These are phyloP conservation scores for Backusella circina DNA, from an alignment of 192 early-diverging fungal species.

Conservation along the genomic window DNA sequence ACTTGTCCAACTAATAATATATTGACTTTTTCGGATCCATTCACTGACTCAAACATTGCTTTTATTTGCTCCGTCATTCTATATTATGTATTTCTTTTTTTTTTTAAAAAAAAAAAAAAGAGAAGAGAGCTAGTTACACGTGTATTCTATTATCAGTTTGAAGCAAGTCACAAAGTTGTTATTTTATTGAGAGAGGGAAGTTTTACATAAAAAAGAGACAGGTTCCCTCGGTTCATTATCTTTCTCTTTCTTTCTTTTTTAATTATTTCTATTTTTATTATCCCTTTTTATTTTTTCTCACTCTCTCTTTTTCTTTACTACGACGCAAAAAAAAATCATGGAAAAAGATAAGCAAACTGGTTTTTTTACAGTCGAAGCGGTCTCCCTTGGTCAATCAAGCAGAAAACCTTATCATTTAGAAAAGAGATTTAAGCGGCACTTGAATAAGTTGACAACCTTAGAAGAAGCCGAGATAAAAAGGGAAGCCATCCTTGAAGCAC, in stretches of 20 bases:
- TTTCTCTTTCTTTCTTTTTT: not conserved
- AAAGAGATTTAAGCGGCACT: slow-evolving; percentile 17
- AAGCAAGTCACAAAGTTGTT: not conserved
- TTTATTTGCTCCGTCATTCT: not conserved
- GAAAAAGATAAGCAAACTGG: slow-evolving; percentile 5
- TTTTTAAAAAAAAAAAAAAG: not conserved
- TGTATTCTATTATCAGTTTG: not conserved
- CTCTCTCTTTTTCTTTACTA: not conserved
- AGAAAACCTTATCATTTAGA: slow-evolving; percentile 23
- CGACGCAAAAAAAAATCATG: not conserved
- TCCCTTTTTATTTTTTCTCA: not conserved
- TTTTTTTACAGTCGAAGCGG: slow-evolving; percentile 18
- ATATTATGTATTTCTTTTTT: not conserved
- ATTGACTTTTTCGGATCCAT: not conserved
- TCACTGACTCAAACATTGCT: not conserved
- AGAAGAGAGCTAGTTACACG: not conserved
- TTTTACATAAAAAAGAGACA: not conserved
- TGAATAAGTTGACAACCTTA: not conserved
- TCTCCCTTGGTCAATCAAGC: slow-evolving; percentile 8
- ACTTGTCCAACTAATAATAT: slow-evolving; percentile 49
- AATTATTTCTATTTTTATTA: not conserved
- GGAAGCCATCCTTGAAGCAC: slow-evolving; percentile 19
- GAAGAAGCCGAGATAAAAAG: slow-evolving; percentile 17
- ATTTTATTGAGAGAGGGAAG: not conserved
- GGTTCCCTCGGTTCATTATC: not conserved